These are phyloP conservation scores for Citrus reticulata DNA, from an alignment of 345 rosid species.

Conservation along the genomic window DNA sequence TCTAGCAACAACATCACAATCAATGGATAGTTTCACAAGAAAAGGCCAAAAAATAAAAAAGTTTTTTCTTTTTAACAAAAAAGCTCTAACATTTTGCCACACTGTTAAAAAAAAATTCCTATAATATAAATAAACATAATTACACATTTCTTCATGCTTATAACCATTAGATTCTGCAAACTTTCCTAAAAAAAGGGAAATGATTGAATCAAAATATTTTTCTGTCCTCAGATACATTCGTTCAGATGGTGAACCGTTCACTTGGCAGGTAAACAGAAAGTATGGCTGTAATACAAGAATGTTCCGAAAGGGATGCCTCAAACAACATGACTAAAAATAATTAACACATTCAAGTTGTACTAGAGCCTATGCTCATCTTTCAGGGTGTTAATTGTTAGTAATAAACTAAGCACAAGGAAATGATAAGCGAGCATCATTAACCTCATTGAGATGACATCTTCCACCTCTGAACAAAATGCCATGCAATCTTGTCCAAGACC, in stretches of 20 bases:
- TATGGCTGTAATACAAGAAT: neutral
- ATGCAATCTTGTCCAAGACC: conserved; percentile 98
- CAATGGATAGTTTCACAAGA: neutral
- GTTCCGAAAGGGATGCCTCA: neutral
- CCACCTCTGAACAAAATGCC: conserved; percentile 94
- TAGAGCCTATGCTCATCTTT: neutral
- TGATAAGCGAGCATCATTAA: conserved; percentile 1
- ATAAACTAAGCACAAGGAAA: neutral
- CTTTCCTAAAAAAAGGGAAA: neutral
- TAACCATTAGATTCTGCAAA: neutral
- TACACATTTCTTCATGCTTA: neutral
- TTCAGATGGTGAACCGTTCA: neutral
- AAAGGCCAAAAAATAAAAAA: neutral
- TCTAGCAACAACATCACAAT: neutral
- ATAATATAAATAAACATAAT: neutral
- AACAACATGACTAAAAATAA: neutral
- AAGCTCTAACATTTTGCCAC: neutral
- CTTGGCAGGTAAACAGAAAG: neutral
- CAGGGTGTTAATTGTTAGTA: neutral
- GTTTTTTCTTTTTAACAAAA: neutral
- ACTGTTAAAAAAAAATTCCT: neutral
- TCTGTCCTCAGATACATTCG: neutral
- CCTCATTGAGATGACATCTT: conserved; percentile 99
- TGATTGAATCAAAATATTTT: neutral
- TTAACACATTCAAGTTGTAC: neutral